phyloP scores from a whole-genome alignment of 345 rosid genomes.

The Hevea brasiliensis region DNA sequence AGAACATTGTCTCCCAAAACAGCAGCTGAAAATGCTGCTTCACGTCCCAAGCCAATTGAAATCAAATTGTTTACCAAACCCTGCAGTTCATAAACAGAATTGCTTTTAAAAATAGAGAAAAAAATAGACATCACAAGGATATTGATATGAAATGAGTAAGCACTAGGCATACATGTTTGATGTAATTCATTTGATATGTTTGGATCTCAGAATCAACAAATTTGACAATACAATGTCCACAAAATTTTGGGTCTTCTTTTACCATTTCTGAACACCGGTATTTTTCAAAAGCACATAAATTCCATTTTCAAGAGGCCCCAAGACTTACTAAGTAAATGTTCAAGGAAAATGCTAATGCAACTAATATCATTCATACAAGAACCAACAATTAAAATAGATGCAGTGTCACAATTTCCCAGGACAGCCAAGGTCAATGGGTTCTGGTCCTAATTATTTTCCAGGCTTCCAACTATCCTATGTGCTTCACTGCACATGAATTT shows the following conservation, averaged over 20 bases:
- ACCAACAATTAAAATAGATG: no score
- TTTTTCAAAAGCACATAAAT: neutral
- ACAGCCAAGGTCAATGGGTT: no score
- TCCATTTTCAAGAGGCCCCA: neutral
- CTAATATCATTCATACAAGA: no score
- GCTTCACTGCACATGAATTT: no score
- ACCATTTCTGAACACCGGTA: no score
- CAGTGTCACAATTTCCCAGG: no score
- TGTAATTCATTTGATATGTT: neutral
- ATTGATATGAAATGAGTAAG: neutral
- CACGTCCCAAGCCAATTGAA: slow-evolving; percentile 88
- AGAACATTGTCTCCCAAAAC: slow-evolving; percentile 93
- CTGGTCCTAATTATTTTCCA: no score
- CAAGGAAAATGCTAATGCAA: no score
- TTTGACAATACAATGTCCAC: neutral
- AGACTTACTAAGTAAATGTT: neutral
- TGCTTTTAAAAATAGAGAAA: no score
- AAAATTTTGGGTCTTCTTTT: no score
- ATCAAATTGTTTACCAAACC: slow-evolving; percentile 81
- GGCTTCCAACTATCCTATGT: no score
- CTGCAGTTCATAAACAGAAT: slow-evolving; percentile 48
- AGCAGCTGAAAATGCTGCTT: slow-evolving; percentile 96
- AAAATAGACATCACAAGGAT: neutral
- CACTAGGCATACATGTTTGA: neutral
- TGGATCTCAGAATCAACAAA: neutral